phyloP scores from a whole-genome alignment of 1,139 yeast species.

The Yamadazyma siamensis region DNA sequence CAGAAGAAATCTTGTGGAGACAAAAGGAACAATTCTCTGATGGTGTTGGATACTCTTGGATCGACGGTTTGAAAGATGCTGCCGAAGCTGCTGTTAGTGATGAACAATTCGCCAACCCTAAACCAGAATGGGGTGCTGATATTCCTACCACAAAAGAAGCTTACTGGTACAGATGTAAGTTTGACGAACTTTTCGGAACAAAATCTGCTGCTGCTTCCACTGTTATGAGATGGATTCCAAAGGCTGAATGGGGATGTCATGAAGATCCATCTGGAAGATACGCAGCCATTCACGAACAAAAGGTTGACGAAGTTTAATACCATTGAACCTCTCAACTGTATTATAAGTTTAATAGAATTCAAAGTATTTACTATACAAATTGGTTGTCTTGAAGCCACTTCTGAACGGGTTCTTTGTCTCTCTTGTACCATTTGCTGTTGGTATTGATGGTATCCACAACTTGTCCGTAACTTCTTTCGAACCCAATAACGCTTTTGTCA shows the following conservation, averaged over 20 bases:
- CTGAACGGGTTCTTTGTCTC: conserved; percentile 26
- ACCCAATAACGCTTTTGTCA: conserved; percentile 55
- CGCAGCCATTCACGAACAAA: conserved; percentile 79
- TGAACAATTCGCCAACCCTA: conserved; percentile 84
- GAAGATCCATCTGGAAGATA: conserved; percentile 98
- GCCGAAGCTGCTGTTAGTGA: conserved; percentile 86
- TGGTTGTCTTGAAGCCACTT: conserved; percentile 19
- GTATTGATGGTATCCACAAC: conserved; percentile 51
- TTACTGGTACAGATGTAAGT: conserved; percentile 96
- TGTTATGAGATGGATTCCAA: conserved; percentile 99
- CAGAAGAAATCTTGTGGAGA: conserved; percentile 96
- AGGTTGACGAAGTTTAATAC: conserved; percentile 26
- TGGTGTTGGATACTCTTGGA: conserved; percentile 99
- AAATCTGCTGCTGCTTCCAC: conserved; percentile 91
- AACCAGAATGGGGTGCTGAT: conserved; percentile 94
- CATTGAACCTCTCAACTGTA: not conserved
- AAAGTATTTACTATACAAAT: conserved; percentile 1
- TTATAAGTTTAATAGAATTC: not conserved
- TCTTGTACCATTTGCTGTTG: conserved; percentile 46
- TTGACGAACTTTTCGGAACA: conserved; percentile 82
- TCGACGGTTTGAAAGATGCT: conserved; percentile 92
- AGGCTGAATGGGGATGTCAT: conserved; percentile 99
- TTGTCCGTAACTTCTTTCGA: conserved; percentile 57
- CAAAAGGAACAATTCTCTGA: conserved; percentile 99
- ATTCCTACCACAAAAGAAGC: conserved; percentile 98